Percentiles rank a stretch among this genome's conserved stretches.
Conservation (phyloP, 2,329 filamentous ascomycete genomes). For the Ilyonectria mors-panacis region DNA sequence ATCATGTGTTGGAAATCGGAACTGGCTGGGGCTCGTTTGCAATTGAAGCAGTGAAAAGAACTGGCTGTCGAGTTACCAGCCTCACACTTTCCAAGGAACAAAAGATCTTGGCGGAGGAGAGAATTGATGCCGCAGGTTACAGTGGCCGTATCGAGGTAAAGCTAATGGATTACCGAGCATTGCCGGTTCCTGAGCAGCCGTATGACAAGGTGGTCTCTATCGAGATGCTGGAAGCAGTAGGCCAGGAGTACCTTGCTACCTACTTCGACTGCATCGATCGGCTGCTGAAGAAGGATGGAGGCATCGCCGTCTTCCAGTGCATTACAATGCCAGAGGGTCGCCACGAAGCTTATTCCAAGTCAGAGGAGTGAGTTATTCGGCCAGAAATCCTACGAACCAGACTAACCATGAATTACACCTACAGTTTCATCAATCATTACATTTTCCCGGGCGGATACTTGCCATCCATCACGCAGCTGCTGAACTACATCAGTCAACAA, state of each 20-base stretch:
- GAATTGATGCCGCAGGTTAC: constrained; percentile 74
- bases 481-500: constrained; percentile 72
- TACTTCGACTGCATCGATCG: constrained; percentile 77
- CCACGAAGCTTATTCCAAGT: constrained; percentile 75
- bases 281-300: constrained; percentile 75
- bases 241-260: constrained; percentile 74
- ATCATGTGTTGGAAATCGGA: constrained; percentile 82
- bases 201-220: constrained; percentile 83
- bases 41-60: constrained; percentile 76
- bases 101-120: constrained; percentile 75
- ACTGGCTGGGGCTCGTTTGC: constrained; percentile 84
- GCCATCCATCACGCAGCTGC: constrained; percentile 69
- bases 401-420: neutral
- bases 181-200: constrained; percentile 66
- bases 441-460: constrained; percentile 86
- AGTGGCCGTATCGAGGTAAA: constrained; percentile 74
- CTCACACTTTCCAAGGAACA: constrained; percentile 79
- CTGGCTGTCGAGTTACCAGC: constrained; percentile 78
- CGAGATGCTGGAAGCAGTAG: constrained; percentile 84
- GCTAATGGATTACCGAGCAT: constrained; percentile 77
- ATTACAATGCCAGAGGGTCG: constrained; percentile 82
- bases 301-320: constrained; percentile 81
- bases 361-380: constrained; percentile 68
- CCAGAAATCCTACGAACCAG: neutral
- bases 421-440: constrained; percentile 79